Evolutionary conservation across 768 basidiomycete genomes (phyloP), one percentile per base, ranked within the genome.

Genomic region (Rhizopogon vinicolor): DNA sequence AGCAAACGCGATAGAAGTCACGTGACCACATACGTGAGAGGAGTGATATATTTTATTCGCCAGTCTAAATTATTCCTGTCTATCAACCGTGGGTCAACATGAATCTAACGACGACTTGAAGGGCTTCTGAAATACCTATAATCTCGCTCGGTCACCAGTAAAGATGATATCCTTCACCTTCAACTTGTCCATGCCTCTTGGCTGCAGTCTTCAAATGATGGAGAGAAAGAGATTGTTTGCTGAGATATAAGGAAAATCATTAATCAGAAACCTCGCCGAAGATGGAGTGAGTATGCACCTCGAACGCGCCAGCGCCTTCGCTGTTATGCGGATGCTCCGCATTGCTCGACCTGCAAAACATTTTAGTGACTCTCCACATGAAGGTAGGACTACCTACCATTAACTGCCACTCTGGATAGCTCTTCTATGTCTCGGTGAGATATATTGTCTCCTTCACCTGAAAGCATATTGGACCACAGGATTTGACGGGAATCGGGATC

Each of bases 131-230:
- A 48, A 35, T 7, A 18, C 3, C 31, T 33, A 6, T 33, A 18
- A 6, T 19, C 12, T 33, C 33, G 31, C 7, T 31, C 31, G 31
- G 31, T 48, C 31, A 48, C 46, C 46, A 48, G 31, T 48, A 48
- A 48, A 48, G 46, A 48, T 48, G 46, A 48, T 48, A 35, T 48
- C 46, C 46, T 16, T 31, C 46, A 22, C 46, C 46, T 48, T 48
- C 46, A 2, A 19, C 46, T 19, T 48, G 46, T 14, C 31, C 46
- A 5, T 48, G 46, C 8, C 18, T 48, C 8, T 35, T 48, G 4
- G 46, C 33, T 22, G 46, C 46, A 6, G 46, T 48, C 33, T 35
- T 48, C 31, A 48, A 35, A 22, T 48, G 19, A 8, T 5, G 5
- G 14, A 48, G 19, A 48, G 46, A 48, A 14, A 48, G 14, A 22